Evolutionary conservation across 2,329 filamentous ascomycete species (phyloP), one percentile per base, ranked within the genome.

Genomic region (Ceratocystis eucalypticola): DNA sequence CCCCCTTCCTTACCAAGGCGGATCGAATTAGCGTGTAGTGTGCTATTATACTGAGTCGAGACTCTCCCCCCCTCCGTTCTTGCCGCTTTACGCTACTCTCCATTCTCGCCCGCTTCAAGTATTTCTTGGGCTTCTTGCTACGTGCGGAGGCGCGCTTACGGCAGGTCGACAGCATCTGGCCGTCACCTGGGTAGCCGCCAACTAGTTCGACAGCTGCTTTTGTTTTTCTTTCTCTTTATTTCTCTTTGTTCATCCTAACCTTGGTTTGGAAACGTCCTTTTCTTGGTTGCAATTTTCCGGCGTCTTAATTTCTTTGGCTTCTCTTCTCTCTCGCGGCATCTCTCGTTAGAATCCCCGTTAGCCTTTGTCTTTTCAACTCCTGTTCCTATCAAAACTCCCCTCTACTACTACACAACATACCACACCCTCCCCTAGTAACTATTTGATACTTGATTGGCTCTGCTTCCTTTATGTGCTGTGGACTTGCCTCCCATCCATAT

Each of bases 121-220:
- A 22, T 33, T 57, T 57, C 53, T 57, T 57, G 53, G 53, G 22
- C 53, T 57, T 57, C 30, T 57, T 57, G 10, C 53, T 57, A 33
- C 30, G 25, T 57, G 53, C 53, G 53, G 30, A 57, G 53, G 53
- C 25, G 53, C 53, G 53, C 53, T 57, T 57, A 57, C 53, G 53
- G 53, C 53, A 57, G 53, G 53, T 57, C 53, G 53, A 57, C 53
- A 57, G 53, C 53, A 57, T 57, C 53, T 57, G 53, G 22, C 53
- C 53, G 53, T 57, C 53, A 57, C 53, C 53, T 57, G 53, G 53
- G 53, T 57, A 57, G 53, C 53, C 53, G 53, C 53, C 53, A 57
- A 28, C 30, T 33, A 33, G 6, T 33, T 33, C 30, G 30, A 33
- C 30, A 33, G 30, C 6, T 57, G 30, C 41, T 44, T n/a, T 30